Conservation (phyloP, 129 eudicot genomes). For the Centaurea solstitialis region DNA sequence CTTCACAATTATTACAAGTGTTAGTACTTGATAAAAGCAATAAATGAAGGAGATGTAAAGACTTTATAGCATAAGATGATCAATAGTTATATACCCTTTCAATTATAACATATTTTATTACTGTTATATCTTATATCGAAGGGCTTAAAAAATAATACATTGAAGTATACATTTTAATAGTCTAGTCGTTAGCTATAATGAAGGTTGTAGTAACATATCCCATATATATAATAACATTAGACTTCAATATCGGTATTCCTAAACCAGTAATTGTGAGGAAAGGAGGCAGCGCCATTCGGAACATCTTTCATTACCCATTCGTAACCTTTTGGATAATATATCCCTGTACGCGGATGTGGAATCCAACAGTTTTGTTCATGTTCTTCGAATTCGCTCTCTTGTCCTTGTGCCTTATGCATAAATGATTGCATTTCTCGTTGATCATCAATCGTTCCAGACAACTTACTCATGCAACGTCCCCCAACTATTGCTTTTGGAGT, state of each 20-base stretch:
- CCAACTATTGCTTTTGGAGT: conserved; percentile 10
- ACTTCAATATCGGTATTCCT: conserved; percentile 28
- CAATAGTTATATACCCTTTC: background rate
- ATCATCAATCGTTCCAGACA: conserved; percentile 5
- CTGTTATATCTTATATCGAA: background rate
- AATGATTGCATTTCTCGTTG: conserved; percentile 23
- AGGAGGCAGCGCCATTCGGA: conserved; percentile 52
- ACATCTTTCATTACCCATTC: conserved; percentile 69
- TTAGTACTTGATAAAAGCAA: background rate
- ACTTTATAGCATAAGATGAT: background rate
- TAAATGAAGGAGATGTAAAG: background rate
- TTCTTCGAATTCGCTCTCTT: conserved; percentile 4
- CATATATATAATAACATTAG: background rate
- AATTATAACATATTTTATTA: background rate
- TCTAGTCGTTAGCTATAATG: background rate
- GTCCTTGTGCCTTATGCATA: background rate
- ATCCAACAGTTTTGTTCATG: conserved; percentile 37
- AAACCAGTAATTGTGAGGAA: conserved; percentile 45
- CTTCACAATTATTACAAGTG: background rate
- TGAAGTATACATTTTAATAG: background rate
- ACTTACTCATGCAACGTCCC: conserved; percentile 34
- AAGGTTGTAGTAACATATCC: background rate
- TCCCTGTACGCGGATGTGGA: conserved; percentile 65
- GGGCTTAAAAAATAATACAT: background rate
- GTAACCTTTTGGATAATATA: conserved; percentile 63